Base-by-base conservation (phyloP, 495 filamentous ascomycete species). In the Xylaria intraflava region DNA sequence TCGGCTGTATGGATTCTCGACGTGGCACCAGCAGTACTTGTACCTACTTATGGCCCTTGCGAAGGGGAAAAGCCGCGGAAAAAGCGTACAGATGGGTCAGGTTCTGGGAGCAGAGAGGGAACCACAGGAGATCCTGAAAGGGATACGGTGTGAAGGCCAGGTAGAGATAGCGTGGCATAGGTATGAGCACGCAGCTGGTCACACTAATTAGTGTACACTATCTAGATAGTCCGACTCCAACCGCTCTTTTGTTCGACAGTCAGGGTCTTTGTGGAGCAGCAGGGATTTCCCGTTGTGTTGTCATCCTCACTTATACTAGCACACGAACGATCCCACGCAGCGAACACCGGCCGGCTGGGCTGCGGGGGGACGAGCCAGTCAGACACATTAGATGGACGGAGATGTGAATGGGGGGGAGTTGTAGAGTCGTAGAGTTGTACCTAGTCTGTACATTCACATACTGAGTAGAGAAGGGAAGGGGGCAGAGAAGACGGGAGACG, bases 271-370 rank as follows among this genome's bases (percentile, higher is more conserved):
- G 40, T 46, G 39, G 41, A 53, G 20, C n/a, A 12, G 30, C 40
- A 46, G 51, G 43, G 51, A 33, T 54, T 31, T 47, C 16, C 36
- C 43, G 24, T 44, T 47, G 44, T n/a, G 24, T 36, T 41, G 51
- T 54, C 44, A n/a, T n/a, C n/a, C n/a, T n/a, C n/a, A n/a, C n/a
- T n/a, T n/a, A 35, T 54, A 33, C 35, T 3, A 12, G 24, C 33
- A 33, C 14, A 24, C 24, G 42, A 29, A 27, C 36, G 20, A 42
- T 17, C 48, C 31, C 8, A 43, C 10, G 2, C 40, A 14, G 20
- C 40, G 10, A 43, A 43, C 40, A 14, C 40, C 12, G 27, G 14
- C 10, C 7, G 31, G 31, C 2, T 35, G 14, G 7, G 3, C 31
- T 6, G 14, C 12, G 9, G 14, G 3, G 31, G 12, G 4, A 10